phyloP scores from a whole-genome alignment of 805 yeast genomes.

The Candida caryicola region DNA sequence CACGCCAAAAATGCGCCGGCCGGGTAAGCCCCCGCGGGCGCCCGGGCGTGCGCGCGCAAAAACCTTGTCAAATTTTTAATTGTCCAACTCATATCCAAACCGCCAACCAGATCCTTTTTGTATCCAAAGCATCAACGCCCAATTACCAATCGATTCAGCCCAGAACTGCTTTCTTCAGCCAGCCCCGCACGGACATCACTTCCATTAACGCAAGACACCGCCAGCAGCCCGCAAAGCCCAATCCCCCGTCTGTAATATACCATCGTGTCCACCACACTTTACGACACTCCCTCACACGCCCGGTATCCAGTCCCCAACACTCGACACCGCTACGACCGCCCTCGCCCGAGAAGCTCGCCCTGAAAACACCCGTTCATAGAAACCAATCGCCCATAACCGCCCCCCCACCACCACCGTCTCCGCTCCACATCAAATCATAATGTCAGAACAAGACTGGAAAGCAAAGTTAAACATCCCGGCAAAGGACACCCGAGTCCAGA shows the following conservation, averaged over 20 bases:
- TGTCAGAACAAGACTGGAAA: conserved; percentile 55
- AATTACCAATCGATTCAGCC: background rate
- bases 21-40: no score
- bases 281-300: no score
- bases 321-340: background rate
- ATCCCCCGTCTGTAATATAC: no score
- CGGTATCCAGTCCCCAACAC: background rate
- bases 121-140: background rate
- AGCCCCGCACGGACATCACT: no score
- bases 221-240: no score
- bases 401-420: background rate
- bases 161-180: no score
- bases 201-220: no score
- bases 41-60: no score
- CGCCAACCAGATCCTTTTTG: background rate
- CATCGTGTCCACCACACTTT: no score
- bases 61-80: conserved; percentile 3
- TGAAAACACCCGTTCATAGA: background rate
- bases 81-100: background rate
- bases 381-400: background rate
- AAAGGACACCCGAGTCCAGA: conserved; percentile 91
- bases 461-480: conserved; percentile 66
- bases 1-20: no score
- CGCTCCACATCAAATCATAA: background rate
- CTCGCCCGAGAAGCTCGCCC: no score